Percentiles rank a stretch among this genome's conserved stretches.
Conservation (phyloP, 805 yeast species). For the Alloascoidea hylecoeti region DNA sequence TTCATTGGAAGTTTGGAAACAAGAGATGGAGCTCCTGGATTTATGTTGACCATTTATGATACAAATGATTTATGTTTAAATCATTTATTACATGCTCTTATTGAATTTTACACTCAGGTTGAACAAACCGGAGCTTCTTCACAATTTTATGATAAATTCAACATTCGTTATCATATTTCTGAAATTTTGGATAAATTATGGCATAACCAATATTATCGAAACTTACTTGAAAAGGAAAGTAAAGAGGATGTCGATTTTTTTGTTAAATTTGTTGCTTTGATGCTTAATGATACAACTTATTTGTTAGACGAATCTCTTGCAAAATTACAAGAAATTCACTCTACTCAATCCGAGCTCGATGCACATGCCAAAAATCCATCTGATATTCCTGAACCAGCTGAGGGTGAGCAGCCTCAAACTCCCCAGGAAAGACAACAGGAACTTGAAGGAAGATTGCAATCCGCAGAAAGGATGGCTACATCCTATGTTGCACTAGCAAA, state of each 20-base stretch:
- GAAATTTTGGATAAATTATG: constrained; percentile 73
- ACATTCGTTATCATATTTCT: constrained; percentile 77
- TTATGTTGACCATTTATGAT: constrained; percentile 52
- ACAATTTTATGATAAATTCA: constrained; percentile 93
- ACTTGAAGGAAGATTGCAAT: constrained; percentile 34
- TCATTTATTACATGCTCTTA: constrained; percentile 65
- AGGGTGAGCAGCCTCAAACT: constrained; percentile 11
- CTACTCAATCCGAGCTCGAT: constrained; percentile 50
- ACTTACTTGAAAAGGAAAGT: constrained; percentile 58
- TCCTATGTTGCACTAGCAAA: constrained; percentile 75
- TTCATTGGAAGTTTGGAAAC: constrained; percentile 38
- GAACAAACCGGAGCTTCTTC: constrained; percentile 93
- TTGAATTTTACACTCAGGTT: constrained; percentile 86
- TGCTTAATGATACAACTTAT: constrained; percentile 89
- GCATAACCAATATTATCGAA: constrained; percentile 54
- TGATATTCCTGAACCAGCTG: constrained; percentile 2
- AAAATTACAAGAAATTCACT: constrained; percentile 66
- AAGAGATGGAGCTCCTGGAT: constrained; percentile 50
- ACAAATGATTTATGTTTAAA: constrained; percentile 45
- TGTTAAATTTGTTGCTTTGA: constrained; percentile 83
- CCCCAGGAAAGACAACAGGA: constrained; percentile 48
- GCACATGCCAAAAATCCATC: background rate
- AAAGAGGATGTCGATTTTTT: constrained; percentile 66
- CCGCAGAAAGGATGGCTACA: constrained; percentile 64
- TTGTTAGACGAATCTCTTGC: constrained; percentile 82